Evolutionary conservation across 805 yeast genomes (phyloP), one percentile per base, ranked within the genome.

Genomic region (Monosporozyma yasuniensis): DNA sequence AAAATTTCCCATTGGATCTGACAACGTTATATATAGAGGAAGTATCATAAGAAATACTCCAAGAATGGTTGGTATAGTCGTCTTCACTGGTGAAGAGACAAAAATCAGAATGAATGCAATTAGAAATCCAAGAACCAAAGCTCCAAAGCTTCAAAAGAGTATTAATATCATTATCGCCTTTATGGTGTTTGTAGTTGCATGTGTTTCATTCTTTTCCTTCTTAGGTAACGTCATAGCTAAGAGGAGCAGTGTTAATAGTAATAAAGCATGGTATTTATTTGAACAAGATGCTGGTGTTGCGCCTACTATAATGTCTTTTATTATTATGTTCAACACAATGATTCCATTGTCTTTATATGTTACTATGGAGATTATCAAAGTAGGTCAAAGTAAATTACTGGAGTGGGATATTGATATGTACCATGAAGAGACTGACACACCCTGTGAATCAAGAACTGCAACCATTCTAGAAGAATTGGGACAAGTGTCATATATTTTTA

Each of bases 351-450:
- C 98, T 0, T 76, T 93, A 27, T 95, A 93, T 63, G 98, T 93
- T 19, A 89, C 98, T 0, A 87, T 91, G 88, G 99, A 95, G 65
- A 84, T 93, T 53, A 89, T 90, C 61, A 93, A 93, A 63, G 85
- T 86, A 7, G 80, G 85, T 71, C 99, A 93, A 65, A 76, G 88
- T 65, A 67, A 83, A 41, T 72, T 89, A 50, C 72, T 93, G 60
- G 95, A 88, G 63, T 82, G 81, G 78, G 99, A 93, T 67, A 79
- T 93, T 45, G 98, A 95, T 67, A 88, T 93, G 96, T 93, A 91
- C 61, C 87, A 93, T 63, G 73, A 73, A 16, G 84, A 79, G 30
- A 77, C 88, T 7, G 80, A 93, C 60, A 93, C 96, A 0, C 96
- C 96, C 0, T 91, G 96, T 45, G 96, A 87, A 58, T 95, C 96